These are phyloP conservation scores for Starmerella apicola DNA, from an alignment of 805 yeast species.

Conservation along the genomic window DNA sequence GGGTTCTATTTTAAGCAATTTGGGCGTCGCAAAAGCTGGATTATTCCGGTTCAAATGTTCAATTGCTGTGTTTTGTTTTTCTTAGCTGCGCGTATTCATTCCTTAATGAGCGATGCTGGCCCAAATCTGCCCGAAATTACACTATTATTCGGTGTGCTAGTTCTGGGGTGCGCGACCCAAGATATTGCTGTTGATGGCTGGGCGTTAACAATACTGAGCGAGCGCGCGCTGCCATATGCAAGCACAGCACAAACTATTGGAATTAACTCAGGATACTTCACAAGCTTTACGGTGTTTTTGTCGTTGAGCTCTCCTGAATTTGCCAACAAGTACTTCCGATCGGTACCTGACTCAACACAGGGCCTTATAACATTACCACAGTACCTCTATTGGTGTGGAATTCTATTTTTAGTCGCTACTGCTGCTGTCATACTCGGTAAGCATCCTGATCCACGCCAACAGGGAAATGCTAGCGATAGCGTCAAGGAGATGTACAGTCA, in stretches of 20 bases:
- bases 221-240: constrained; percentile 72
- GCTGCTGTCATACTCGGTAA: constrained; percentile 43
- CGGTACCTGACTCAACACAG: constrained; percentile 37
- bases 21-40: constrained; percentile 89
- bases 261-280: constrained; percentile 81
- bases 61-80: constrained; percentile 55
- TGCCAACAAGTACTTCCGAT: constrained; percentile 71
- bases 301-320: constrained; percentile 88
- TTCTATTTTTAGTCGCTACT: constrained; percentile 57
- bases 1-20: constrained; percentile 53
- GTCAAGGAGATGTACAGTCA: constrained; percentile 23
- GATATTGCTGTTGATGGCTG: constrained; percentile 99
- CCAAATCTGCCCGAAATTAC: constrained; percentile 48
- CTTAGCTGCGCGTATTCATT: constrained; percentile 49
- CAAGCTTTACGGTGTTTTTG: constrained; percentile 80
- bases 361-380: constrained; percentile 65
- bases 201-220: constrained; percentile 82
- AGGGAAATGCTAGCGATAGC: constrained; percentile 24
- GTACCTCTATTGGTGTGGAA: constrained; percentile 70
- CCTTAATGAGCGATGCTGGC: constrained; percentile 37
- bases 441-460: constrained; percentile 47
- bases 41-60: constrained; percentile 79
- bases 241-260: constrained; percentile 97
- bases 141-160: constrained; percentile 56
- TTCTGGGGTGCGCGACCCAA: constrained; percentile 89